These are phyloP conservation scores for Blakeslea trispora DNA, from an alignment of 371 early-diverging fungal genomes.

Conservation along the genomic window DNA sequence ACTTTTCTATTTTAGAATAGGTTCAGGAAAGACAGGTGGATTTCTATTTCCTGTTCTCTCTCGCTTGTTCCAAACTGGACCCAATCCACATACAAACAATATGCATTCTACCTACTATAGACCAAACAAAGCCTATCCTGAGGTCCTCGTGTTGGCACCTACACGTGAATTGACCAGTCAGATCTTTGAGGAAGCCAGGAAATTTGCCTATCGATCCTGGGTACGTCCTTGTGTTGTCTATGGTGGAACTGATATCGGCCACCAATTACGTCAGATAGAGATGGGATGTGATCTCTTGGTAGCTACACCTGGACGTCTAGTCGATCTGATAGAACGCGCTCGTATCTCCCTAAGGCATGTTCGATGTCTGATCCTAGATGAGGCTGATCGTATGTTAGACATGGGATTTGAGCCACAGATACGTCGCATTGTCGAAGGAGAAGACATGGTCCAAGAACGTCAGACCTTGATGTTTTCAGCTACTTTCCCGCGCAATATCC, in stretches of 20 bases:
- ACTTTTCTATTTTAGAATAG: conserved; percentile 64
- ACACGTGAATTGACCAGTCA: conserved; percentile 43
- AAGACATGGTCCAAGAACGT: conserved; percentile 89
- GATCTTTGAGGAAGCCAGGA: conserved; percentile 57
- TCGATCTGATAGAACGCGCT: conserved; percentile 92
- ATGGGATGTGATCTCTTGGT: conserved; percentile 95
- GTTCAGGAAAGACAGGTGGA: conserved; percentile 74
- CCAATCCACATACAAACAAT: no score
- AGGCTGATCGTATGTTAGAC: conserved; percentile 99
- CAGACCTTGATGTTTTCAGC: conserved; percentile 98
- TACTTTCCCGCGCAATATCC: conserved; percentile 95
- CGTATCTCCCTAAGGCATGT: conserved; percentile 77
- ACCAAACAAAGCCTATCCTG: conserved; percentile 41
- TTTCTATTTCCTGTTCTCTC: conserved; percentile 63
- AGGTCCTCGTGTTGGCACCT: conserved; percentile 42
- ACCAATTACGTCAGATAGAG: conserved; percentile 85
- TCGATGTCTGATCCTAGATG: conserved; percentile 94
- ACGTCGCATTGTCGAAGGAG: conserved; percentile 91
- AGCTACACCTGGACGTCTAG: conserved; percentile 97
- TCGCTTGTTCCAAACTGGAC: conserved; percentile 69
- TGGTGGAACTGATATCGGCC: conserved; percentile 95
- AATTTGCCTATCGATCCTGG: conserved; percentile 88
- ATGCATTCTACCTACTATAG: no score
- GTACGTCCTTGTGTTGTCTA: conserved; percentile 92
- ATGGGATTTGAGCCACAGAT: conserved; percentile 99